Evolutionary conservation across 2,329 filamentous ascomycete species (phyloP).

Genomic region (Scedosporium boydii): DNA sequence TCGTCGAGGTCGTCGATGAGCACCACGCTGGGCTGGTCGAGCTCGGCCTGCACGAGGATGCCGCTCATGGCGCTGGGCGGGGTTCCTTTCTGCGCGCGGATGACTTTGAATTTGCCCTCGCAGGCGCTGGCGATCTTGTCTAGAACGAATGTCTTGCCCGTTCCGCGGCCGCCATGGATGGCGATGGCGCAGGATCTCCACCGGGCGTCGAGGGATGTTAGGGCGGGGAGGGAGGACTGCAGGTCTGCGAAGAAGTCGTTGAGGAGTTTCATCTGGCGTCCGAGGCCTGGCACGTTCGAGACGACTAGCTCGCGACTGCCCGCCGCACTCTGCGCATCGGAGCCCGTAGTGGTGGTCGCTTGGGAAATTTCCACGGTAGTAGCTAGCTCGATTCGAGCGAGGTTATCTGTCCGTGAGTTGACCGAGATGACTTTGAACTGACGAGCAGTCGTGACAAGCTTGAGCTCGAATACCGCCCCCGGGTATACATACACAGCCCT

Average conservation of each 20-base stretch:
- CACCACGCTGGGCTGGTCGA: constrained; percentile 65
- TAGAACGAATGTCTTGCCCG: constrained; percentile 73
- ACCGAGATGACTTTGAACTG: constrained; percentile 49
- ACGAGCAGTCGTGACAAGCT: constrained; percentile 21
- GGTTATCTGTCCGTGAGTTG: constrained; percentile 33
- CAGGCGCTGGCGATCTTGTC: constrained; percentile 52
- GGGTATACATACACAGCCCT: constrained; percentile 59
- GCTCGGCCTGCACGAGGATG: constrained; percentile 58
- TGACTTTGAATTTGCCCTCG: constrained; percentile 57
- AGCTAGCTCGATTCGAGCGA: constrained; percentile 32
- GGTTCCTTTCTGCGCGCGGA: constrained; percentile 46
- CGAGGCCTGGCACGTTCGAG: constrained; percentile 57
- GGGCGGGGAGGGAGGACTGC: not conserved
- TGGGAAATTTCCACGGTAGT: constrained; percentile 19
- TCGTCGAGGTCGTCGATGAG: constrained; percentile 70
- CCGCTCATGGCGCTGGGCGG: constrained; percentile 54
- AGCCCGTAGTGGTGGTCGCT: not conserved
- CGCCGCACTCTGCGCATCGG: constrained; percentile 6
- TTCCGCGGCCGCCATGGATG: constrained; percentile 73
- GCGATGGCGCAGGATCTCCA: constrained; percentile 48
- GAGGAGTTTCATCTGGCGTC: constrained; percentile 51
- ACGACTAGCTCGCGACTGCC: constrained; percentile 30
- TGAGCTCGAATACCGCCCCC: constrained; percentile 60
- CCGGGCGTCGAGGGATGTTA: not conserved
- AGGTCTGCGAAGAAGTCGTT: constrained; percentile 49